Conservation (phyloP, 2,329 filamentous ascomycete species). For the Capronia americana region DNA sequence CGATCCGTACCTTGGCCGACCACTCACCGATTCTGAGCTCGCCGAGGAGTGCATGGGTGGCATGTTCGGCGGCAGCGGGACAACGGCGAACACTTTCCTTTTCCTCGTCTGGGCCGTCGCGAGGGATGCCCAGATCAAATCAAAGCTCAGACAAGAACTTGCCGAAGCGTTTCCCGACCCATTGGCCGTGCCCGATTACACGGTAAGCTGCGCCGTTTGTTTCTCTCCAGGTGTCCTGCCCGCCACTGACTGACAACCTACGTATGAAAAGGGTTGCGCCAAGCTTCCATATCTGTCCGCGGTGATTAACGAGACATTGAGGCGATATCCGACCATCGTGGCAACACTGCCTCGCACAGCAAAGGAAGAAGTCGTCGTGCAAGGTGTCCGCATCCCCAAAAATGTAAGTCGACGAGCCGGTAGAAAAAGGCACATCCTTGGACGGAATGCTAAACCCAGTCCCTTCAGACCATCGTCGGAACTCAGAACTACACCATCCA, state of each 20-base stretch:
- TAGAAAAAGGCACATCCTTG: not conserved
- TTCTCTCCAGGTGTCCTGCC: not conserved
- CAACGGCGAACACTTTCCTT: slow-evolving; percentile 29
- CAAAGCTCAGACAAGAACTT: slow-evolving; percentile 21
- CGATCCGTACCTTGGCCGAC: slow-evolving; percentile 21
- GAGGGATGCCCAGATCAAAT: not conserved
- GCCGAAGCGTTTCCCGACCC: slow-evolving; percentile 1
- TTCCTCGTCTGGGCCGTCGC: slow-evolving; percentile 20
- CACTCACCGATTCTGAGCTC: slow-evolving; percentile 22
- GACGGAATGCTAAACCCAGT: not conserved
- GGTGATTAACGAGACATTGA: slow-evolving; percentile 41
- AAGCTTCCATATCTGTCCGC: slow-evolving; percentile 44
- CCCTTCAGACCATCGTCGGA: slow-evolving; percentile 21
- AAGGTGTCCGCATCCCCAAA: slow-evolving; percentile 37
- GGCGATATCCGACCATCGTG: slow-evolving; percentile 35
- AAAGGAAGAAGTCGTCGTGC: slow-evolving; percentile 33
- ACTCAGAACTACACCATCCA: slow-evolving; percentile 27
- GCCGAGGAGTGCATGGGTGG: slow-evolving; percentile 31
- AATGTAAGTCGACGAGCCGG: not conserved
- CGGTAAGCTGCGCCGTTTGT: slow-evolving; percentile 2
- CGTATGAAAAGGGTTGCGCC: slow-evolving; percentile 18
- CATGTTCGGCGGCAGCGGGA: slow-evolving; percentile 29
- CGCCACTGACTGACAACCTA: not conserved
- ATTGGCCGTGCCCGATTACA: slow-evolving; percentile 13
- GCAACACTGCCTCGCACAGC: slow-evolving; percentile 30